Conservation (phyloP, 176 grass and related monocot genomes). For the Phyllostachys edulis region DNA sequence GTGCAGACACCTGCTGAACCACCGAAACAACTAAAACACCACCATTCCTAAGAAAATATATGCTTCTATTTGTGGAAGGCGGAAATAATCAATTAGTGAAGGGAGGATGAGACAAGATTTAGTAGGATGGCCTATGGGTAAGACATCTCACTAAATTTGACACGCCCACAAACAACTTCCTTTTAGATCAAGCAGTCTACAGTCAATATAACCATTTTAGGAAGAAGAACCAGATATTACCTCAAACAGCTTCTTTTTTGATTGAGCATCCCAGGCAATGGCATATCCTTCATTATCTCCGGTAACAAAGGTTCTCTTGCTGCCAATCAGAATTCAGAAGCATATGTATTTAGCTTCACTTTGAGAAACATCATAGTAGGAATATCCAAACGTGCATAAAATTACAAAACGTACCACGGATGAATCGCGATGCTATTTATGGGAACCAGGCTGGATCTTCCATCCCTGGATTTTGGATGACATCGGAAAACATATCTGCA, state of each 20-base stretch:
- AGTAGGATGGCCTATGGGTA: not conserved
- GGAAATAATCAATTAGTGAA: not conserved
- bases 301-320: slow-evolving; percentile 58
- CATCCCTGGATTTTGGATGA: slow-evolving; percentile 68
- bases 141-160: not conserved
- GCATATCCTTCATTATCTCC: slow-evolving; percentile 69
- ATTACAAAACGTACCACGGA: slow-evolving; percentile 49
- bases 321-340: slow-evolving; percentile 45
- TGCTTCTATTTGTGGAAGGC: not conserved
- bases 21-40: too few relatives aligned
- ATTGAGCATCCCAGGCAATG: slow-evolving; percentile 55
- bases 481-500: slow-evolving; percentile 72
- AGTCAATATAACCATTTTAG: not conserved
- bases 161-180: not conserved
- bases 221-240: slow-evolving; percentile 39
- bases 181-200: slow-evolving; percentile 22
- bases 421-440: slow-evolving; percentile 61
- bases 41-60: not conserved
- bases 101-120: not conserved
- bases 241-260: slow-evolving; percentile 67
- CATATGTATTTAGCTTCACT: not conserved
- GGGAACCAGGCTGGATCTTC: slow-evolving; percentile 48
- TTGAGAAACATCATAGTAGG: slow-evolving; percentile 16
- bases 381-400: slow-evolving; percentile 6
- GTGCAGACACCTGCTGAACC: too few relatives aligned